Evolutionary conservation across 495 filamentous ascomycete species (phyloP).

Genomic region (Cairneyella variabilis): DNA sequence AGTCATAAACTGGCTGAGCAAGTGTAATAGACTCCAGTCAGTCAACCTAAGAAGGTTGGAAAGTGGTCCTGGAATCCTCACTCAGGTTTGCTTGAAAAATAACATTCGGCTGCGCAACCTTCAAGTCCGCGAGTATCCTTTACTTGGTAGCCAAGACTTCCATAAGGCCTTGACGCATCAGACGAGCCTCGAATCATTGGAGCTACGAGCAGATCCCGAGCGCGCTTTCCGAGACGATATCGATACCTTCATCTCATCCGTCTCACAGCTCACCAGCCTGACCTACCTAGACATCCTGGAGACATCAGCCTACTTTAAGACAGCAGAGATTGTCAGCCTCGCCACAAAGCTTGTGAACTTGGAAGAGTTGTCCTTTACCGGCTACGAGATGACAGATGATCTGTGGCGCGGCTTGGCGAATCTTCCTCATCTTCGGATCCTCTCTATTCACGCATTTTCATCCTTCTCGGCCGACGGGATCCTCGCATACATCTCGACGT

Average conservation of each 20-base stretch:
- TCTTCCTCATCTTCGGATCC: conserved; percentile 36
- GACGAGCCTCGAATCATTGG: conserved; percentile 39
- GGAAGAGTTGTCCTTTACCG: conserved; percentile 31
- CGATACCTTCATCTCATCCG: conserved; percentile 42
- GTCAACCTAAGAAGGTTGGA: conserved; percentile 49
- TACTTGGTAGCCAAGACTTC: conserved; percentile 41
- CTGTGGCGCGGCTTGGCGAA: conserved; percentile 41
- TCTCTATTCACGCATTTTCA: conserved; percentile 45
- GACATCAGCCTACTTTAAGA: conserved; percentile 50
- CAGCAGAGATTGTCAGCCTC: conserved; percentile 46
- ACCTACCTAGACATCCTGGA: conserved; percentile 47
- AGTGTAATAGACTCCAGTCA: conserved; percentile 49
- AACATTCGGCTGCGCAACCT: conserved; percentile 45
- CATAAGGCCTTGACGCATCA: conserved; percentile 50
- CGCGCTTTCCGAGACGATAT: conserved; percentile 40
- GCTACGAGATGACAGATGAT: conserved; percentile 50
- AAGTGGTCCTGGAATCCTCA: conserved; percentile 46
- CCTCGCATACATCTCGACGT: conserved; percentile 39
- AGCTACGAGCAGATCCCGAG: conserved; percentile 48
- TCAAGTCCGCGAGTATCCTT: conserved; percentile 41
- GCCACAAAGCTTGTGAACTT: conserved; percentile 32
- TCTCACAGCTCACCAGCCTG: conserved; percentile 43
- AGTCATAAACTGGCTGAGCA: conserved; percentile 49
- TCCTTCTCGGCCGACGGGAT: conserved; percentile 43
- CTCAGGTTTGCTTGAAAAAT: conserved; percentile 41